Base-by-base conservation (phyloP, 768 basidiomycete genomes). In the Rhodotorula babjevae region DNA sequence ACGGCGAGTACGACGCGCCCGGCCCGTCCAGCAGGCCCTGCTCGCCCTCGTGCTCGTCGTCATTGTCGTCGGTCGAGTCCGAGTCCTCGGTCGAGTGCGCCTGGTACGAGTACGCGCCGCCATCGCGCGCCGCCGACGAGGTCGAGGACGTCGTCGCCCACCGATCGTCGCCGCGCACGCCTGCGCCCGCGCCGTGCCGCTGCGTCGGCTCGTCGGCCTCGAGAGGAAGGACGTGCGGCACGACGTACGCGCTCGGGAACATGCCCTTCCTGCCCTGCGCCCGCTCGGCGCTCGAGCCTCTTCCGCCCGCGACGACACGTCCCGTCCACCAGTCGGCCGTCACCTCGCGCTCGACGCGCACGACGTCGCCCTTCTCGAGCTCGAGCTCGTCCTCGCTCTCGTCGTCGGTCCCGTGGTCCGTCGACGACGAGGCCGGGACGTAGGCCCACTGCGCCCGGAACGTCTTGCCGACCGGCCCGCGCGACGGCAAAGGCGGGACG, bases 241-340 rank as follows among this genome's bases (percentile, higher is more conserved):
- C 71, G 56, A 72, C 65, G n/a, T 72, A 72, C 12, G 65, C 65
- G 16, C 46, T 44, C 16, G 71, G 71, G 25, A 72, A 67, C 71
- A 67, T 72, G 14, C 71, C 71, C 21, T 31, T 52, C 23, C 50
- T 19, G 31, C 3, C 53, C 61, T 18, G 11, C 33, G 10, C 2
- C 11, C 44, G 44, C 44, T 18, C 14, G 44, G 3, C 44, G 44
- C 44, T 15, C 44, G 14, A 46, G 6, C 42, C 42, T 8, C 42
- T 14, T 3, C 3, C 15, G 40, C 31, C 46, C 0, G 2, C 16
- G 11, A 69, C 42, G 15, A 36, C 27, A 3, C 27, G 14, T 4
- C 65, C 71, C n/a, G 58, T 63, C 65, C 65, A 72, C 71, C 71
- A 72, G 31, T 72, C 61, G 29, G 47, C 23, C 19, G 58, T 63